A percentile compares a stretch with the other conserved stretches of the same genome.
phyloP scores from a whole-genome alignment of 371 early-diverging fungal genomes.

The Apophysomyces trapeziformis region DNA sequence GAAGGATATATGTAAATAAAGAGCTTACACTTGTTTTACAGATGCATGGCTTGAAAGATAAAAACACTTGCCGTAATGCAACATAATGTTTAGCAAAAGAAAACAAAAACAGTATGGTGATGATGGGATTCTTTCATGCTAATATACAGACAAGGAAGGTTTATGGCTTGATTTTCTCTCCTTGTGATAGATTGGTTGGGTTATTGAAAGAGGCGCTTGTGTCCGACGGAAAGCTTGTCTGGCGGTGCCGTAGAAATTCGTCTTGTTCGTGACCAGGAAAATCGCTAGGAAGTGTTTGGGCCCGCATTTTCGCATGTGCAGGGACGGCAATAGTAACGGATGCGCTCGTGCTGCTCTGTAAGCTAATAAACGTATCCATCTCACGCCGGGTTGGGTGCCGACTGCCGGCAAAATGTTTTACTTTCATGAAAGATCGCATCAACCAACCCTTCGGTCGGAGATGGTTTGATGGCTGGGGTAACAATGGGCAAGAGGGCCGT shows the following conservation, averaged over 20 bases:
- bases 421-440: constrained; percentile 2
- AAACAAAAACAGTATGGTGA: not conserved
- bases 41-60: not conserved
- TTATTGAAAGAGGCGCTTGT: not conserved
- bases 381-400: not conserved
- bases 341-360: constrained; percentile 3
- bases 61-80: not conserved
- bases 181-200: not conserved
- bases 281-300: not conserved
- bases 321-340: constrained; percentile 1
- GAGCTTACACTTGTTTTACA: not conserved
- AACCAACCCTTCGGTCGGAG: constrained; percentile 5
- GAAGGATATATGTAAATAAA: too few relatives aligned
- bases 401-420: constrained; percentile 8
- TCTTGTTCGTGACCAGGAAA: constrained; percentile 1
- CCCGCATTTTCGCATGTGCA: not conserved
- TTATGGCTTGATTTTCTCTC: constrained; percentile 4
- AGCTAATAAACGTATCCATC: constrained; percentile 4
- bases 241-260: not conserved
- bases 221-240: not conserved
- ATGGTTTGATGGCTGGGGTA: not conserved
- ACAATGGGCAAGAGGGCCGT: constrained; percentile 2
- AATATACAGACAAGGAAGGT: not conserved
- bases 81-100: not conserved
- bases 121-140: not conserved